Base-by-base conservation (phyloP, 2,329 filamentous ascomycete genomes). In the Pseudohalonectria lignicola region DNA sequence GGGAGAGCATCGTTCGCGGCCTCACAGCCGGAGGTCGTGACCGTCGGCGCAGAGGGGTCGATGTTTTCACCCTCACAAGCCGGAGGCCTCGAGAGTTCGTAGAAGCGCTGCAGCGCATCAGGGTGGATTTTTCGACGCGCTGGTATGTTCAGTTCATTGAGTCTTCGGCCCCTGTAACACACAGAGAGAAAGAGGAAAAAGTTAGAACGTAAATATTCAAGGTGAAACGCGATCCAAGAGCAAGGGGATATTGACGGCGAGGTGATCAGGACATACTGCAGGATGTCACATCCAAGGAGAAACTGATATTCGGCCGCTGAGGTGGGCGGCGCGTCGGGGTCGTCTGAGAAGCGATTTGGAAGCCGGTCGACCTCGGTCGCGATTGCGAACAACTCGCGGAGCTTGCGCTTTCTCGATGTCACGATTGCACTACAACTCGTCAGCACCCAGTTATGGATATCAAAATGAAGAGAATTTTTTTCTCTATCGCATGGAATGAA, bases 351-450 rank as follows among this genome's bases (percentile, higher is more conserved):
- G 60, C 69, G 63, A 55, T 73, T 70, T 52, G 75, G 74, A 51
- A 79, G 66, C 58, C 66, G 64, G 60, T 76, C 68, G 54, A 70
- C 63, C 60, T 79, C 76, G 60, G 82, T 82, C 68, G 84, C 80
- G 71, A 84, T 76, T 51, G 74, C 72, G 68, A 83, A 94, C 53
- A 94, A 74, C 67, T 92, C 83, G 60, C 82, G 81, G 59, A 94
- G 74, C 71, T 93, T 93, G 62, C 86, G 80, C 76, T 93, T 92
- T 63, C 85, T 82, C 71, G 83, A 86, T 63, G 72, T 74, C 70
- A 83, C 76, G 73, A 82, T 79, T 74, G 74, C 70, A 64, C 78
- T 82, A 56, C 42, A 49, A 44, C 45, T 18, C 30, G 55, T 74
- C 45, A 76, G 60, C 53, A 69, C 41, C 41, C 43, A 53, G 37